Conservation (phyloP, 495 filamentous ascomycete genomes). For the Astrothelium subdiscretum region DNA sequence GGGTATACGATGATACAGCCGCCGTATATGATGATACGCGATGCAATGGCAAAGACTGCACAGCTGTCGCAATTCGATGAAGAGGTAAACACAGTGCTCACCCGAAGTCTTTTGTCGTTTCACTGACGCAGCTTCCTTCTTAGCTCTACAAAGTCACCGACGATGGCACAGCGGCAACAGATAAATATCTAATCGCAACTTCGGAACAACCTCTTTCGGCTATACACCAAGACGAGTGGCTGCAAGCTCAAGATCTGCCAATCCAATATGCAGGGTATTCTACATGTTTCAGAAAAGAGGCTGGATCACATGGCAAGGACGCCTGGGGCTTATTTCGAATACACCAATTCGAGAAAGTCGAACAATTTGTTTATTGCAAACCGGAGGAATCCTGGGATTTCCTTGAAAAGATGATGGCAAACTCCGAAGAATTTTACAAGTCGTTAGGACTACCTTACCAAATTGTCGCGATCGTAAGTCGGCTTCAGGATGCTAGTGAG, state of each 20-base stretch:
- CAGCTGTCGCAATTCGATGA: slow-evolving; percentile 97
- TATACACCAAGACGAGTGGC: slow-evolving; percentile 87
- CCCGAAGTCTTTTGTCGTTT: background rate
- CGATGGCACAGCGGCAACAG: slow-evolving; percentile 61
- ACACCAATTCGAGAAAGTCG: slow-evolving; percentile 97
- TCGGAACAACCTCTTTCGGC: slow-evolving; percentile 92
- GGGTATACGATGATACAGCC: slow-evolving; percentile 83
- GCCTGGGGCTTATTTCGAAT: slow-evolving; percentile 98
- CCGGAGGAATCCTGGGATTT: slow-evolving; percentile 90
- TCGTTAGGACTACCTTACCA: slow-evolving; percentile 80
- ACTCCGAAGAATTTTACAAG: slow-evolving; percentile 89
- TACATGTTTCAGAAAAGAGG: slow-evolving; percentile 92
- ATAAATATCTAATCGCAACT: slow-evolving; percentile 97
- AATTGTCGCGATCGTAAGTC: slow-evolving; percentile 69
- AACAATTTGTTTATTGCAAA: slow-evolving; percentile 89
- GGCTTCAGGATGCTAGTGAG: background rate
- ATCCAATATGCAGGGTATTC: slow-evolving; percentile 90
- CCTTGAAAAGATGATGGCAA: slow-evolving; percentile 84
- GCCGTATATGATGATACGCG: slow-evolving; percentile 90
- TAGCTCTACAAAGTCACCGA: slow-evolving; percentile 82
- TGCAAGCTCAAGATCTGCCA: slow-evolving; percentile 71
- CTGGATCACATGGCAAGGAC: slow-evolving; percentile 82
- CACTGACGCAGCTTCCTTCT: background rate
- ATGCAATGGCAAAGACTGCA: slow-evolving; percentile 97
- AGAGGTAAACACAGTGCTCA: slow-evolving; percentile 33